These are phyloP conservation scores for Penicillium psychrosexuale DNA, from an alignment of 2,329 filamentous ascomycete species.

Conservation along the genomic window DNA sequence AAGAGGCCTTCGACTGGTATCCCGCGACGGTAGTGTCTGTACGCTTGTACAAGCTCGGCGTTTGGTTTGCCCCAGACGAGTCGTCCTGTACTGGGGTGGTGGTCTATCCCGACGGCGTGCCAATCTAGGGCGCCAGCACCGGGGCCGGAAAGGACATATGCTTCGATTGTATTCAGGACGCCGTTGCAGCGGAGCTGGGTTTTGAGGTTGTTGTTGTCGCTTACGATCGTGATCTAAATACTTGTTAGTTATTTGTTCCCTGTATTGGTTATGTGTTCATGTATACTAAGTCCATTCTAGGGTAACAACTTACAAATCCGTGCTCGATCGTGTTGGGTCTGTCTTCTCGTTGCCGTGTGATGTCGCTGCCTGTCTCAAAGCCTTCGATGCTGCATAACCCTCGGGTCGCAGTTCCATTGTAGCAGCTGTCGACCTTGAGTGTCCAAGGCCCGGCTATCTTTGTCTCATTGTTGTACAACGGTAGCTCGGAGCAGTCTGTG, in stretches of 20 bases:
- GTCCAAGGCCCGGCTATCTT: constrained; percentile 16
- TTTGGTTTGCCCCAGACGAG: constrained; percentile 13
- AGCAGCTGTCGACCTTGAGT: constrained; percentile 7
- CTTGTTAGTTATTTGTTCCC: not conserved
- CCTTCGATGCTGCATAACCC: constrained; percentile 9
- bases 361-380: constrained; percentile 8
- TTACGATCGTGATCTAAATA: constrained; percentile 9
- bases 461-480: constrained; percentile 9
- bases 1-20: not conserved
- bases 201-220: not conserved
- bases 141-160: constrained; percentile 9
- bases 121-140: constrained; percentile 5
- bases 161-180: constrained; percentile 12
- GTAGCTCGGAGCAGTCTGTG: constrained; percentile 9
- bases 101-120: constrained; percentile 13
- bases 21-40: constrained; percentile 1
- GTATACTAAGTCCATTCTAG: not conserved
- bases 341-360: constrained; percentile 5
- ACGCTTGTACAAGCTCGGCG: constrained; percentile 2
- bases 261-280: no score
- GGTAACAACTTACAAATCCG: constrained; percentile 7
- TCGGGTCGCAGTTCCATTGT: not conserved
- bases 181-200: constrained; percentile 18
- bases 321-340: constrained; percentile 3
- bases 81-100: constrained; percentile 5